Evolutionary conservation across 1,139 yeast genomes (phyloP), one percentile per base, ranked within the genome.

Genomic region (Blastobotrys persicus): DNA sequence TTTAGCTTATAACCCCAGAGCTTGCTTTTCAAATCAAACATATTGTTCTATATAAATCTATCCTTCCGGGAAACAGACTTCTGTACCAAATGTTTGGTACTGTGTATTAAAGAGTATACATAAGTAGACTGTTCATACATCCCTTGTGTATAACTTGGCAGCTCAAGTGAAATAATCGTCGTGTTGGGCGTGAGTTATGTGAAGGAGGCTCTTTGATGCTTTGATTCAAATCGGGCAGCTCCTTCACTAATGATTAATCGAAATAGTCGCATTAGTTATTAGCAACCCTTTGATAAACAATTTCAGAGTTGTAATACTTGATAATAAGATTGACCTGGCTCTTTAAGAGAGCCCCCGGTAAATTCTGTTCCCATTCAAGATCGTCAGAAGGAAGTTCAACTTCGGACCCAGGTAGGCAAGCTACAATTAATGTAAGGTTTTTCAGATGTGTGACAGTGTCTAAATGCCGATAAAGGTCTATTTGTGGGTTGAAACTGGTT

Each of bases 381-480:
- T 19, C 40, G 16, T 20, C 34, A 3, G 16, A 6, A 20, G 40
- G 38, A 20, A 43, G 37, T 20, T n/a, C 18, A 4, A 31, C 13
- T 16, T 19, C 18, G 3, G 46, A 43, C 13, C 19, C 46, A 5
- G 37, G 40, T n/a, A 35, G 17, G 20, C 46, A 43, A 17, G 38
- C 46, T 11, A 43, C 32, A 12, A 43, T 33, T 14, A 37, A 31
- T 6, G 37, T 43, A 11, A 43, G 41, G 14, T 12, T 19, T 16
- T n/a, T 32, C 32, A 43, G 20, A 19, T 43, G 46, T 19, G 26
- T 20, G 6, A 43, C 31, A 16, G 37, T 20, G n/a, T 28, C 37
- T n/a, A 34, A 18, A 28, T 43, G 46, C 13, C 40, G 31, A 14
- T 32, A 43, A 11, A 43, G 17, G 33, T 43, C 46, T 26, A 32